Percentiles rank a stretch among this genome's conserved stretches.
These are phyloP conservation scores for Oryza glumipatula DNA, from an alignment of 176 grass and related monocot species.

Conservation along the genomic window DNA sequence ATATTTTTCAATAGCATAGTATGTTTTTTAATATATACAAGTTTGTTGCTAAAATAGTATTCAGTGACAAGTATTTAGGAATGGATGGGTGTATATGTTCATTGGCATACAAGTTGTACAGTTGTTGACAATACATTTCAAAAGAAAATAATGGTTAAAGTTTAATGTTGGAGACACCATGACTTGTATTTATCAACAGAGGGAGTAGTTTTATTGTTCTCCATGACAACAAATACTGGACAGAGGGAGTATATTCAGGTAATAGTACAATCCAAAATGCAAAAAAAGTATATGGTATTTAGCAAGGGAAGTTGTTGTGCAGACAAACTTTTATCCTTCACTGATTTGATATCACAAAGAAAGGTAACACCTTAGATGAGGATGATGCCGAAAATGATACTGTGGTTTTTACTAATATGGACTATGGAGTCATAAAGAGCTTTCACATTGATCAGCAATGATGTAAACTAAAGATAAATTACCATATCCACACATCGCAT, in stretches of 20 bases:
- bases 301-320: neutral
- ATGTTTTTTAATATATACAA: too few species aligned
- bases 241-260: neutral
- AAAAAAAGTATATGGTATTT: neutral
- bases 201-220: neutral
- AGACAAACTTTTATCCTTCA: neutral
- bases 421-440: neutral
- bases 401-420: neutral
- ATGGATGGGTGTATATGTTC: neutral
- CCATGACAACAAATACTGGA: neutral
- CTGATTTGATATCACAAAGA: neutral
- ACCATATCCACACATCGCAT: neutral
- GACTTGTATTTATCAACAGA: neutral
- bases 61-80: too few species aligned
- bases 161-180: neutral
- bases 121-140: neutral
- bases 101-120: neutral
- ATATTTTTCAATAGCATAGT: too few species aligned
- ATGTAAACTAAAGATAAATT: conserved; percentile 9
- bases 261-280: neutral
- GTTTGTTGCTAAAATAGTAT: too few species aligned
- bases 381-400: neutral
- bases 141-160: neutral
- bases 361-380: conserved; percentile 18
- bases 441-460: conserved; percentile 1